Evolutionary conservation across 2,329 filamentous ascomycete genomes (phyloP).

Genomic region (Ophiosphaerella herpotricha): DNA sequence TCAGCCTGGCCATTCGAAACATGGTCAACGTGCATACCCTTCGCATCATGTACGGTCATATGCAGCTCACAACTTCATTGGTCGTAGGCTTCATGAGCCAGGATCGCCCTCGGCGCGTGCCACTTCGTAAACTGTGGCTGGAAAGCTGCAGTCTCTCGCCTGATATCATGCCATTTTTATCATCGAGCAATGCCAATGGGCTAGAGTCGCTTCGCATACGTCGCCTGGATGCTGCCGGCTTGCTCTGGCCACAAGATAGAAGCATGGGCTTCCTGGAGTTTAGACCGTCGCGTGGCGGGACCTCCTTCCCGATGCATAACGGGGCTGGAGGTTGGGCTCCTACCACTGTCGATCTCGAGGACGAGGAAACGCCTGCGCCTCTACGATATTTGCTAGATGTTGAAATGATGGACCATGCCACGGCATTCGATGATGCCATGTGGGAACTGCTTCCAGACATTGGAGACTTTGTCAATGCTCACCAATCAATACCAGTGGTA

Average conservation of each 20-base stretch:
- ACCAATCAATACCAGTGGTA: slow-evolving; percentile 9
- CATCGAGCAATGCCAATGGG: slow-evolving; percentile 29
- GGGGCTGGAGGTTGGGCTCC: slow-evolving; percentile 37
- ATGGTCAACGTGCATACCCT: slow-evolving; percentile 52
- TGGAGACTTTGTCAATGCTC: slow-evolving; percentile 21
- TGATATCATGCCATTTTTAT: slow-evolving; percentile 15
- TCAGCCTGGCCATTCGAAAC: slow-evolving; percentile 45
- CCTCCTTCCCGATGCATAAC: slow-evolving; percentile 30
- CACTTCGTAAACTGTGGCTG: slow-evolving; percentile 51
- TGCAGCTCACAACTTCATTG: slow-evolving; percentile 46
- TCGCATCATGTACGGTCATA: slow-evolving; percentile 52
- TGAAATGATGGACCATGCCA: slow-evolving; percentile 21
- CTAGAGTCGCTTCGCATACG: slow-evolving; percentile 51
- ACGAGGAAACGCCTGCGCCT: slow-evolving; percentile 6
- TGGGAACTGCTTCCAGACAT: slow-evolving; percentile 34
- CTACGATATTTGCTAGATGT: slow-evolving; percentile 6
- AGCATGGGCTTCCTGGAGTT: slow-evolving; percentile 31
- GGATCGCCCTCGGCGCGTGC: slow-evolving; percentile 26
- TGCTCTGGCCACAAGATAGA: slow-evolving; percentile 4
- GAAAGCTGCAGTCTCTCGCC: slow-evolving; percentile 49
- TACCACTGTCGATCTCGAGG: slow-evolving; percentile 32
- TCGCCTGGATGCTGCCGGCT: slow-evolving; percentile 41
- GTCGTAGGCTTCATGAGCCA: slow-evolving; percentile 48
- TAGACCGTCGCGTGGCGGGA: slow-evolving; percentile 37
- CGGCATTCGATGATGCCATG: slow-evolving; percentile 29